phyloP scores from a whole-genome alignment of 345 rosid species.

The Lepidium didymum region DNA sequence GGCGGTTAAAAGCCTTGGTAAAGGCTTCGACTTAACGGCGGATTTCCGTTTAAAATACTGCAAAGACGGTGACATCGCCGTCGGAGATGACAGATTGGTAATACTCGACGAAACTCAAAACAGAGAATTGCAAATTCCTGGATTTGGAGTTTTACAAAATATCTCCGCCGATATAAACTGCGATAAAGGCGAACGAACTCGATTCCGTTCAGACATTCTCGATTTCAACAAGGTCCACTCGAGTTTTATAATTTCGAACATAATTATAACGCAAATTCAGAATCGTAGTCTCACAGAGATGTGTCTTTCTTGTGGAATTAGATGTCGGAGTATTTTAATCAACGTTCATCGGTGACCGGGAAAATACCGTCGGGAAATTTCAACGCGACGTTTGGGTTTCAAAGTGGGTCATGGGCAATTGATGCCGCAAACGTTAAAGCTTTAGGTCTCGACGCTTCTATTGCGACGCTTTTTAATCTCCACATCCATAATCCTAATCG shows the following conservation, averaged over 20 bases:
- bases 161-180: constrained; percentile 68
- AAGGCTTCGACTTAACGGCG: constrained; percentile 78
- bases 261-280: background rate
- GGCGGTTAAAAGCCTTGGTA: constrained; percentile 68
- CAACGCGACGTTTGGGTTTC: constrained; percentile 68
- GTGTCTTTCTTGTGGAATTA: constrained; percentile 7
- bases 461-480: constrained; percentile 44
- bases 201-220: constrained; percentile 77
- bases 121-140: constrained; percentile 49
- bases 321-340: constrained; percentile 93
- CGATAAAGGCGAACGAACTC: constrained; percentile 81
- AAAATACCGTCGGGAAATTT: constrained; percentile 81
- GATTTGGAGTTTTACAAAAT: constrained; percentile 45
- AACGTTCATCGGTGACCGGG: constrained; percentile 46
- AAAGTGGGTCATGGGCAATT: constrained; percentile 63
- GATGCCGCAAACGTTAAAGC: constrained; percentile 63
- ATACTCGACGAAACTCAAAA: constrained; percentile 45
- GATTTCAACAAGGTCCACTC: constrained; percentile 62
- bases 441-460: constrained; percentile 69
- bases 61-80: constrained; percentile 43
- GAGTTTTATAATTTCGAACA: background rate
- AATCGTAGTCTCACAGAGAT: background rate
- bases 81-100: constrained; percentile 52
- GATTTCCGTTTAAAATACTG: constrained; percentile 75
- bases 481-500: constrained; percentile 70